These are phyloP conservation scores for Myxozyma udenii DNA, from an alignment of 805 yeast genomes.

Conservation along the genomic window DNA sequence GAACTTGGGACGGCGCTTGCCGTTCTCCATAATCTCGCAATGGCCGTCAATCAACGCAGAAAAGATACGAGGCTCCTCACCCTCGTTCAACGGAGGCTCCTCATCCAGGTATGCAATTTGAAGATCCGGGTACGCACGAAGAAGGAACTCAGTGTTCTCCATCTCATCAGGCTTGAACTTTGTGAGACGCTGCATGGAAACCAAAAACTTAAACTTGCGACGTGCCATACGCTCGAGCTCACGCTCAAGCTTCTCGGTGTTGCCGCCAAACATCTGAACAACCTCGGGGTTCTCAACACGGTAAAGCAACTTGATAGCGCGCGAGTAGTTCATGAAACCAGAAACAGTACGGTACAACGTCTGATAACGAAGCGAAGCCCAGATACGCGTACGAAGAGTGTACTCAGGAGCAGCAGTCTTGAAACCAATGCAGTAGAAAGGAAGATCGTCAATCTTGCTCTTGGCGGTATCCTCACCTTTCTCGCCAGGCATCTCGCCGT, in stretches of 20 bases:
- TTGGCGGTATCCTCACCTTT: conserved; percentile 65
- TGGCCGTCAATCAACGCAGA: conserved; percentile 69
- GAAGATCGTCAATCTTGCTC: conserved; percentile 83
- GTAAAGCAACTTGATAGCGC: conserved; percentile 89
- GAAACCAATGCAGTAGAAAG: conserved; percentile 95
- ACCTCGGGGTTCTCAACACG: conserved; percentile 94
- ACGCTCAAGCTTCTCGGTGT: conserved; percentile 92
- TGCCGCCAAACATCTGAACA: conserved; percentile 98
- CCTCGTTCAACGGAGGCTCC: conserved; percentile 58
- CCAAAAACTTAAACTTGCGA: conserved; percentile 73
- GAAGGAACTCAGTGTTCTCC: conserved; percentile 62
- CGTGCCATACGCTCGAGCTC: conserved; percentile 83
- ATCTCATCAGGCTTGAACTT: conserved; percentile 62
- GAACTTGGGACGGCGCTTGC: conserved; percentile 58
- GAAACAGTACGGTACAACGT: conserved; percentile 95
- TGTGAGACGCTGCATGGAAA: conserved; percentile 84
- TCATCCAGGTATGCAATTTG: conserved; percentile 90
- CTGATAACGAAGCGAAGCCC: conserved; percentile 98
- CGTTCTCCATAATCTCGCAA: conserved; percentile 54
- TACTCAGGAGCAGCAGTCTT: conserved; percentile 97
- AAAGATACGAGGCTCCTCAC: conserved; percentile 50
- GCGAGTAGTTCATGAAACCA: conserved; percentile 97
- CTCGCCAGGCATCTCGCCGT: conserved; percentile 40
- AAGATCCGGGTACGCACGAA: conserved; percentile 68
- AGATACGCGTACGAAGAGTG: conserved; percentile 91